Percentiles rank a stretch among this genome's conserved stretches.
These are phyloP conservation scores for Vigna radiata DNA, from an alignment of 306 rosid species.

Conservation along the genomic window DNA sequence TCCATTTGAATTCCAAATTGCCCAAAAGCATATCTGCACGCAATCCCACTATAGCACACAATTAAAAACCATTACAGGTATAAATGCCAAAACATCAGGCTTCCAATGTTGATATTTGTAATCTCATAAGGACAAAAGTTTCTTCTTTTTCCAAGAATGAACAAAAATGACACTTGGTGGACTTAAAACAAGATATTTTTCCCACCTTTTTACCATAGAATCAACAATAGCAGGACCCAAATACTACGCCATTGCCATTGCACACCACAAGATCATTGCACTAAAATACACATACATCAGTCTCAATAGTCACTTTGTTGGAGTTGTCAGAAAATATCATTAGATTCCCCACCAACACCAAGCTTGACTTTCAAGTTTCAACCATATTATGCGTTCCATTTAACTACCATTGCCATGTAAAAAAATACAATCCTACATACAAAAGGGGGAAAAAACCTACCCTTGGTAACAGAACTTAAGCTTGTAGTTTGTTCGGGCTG, in stretches of 20 bases:
- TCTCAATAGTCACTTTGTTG: conserved; percentile 16
- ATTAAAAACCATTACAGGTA: neutral
- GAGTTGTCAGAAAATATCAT: conserved; percentile 28
- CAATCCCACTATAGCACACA: neutral
- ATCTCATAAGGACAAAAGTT: neutral
- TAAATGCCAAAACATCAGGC: conserved; percentile 35
- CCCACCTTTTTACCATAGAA: conserved; percentile 7
- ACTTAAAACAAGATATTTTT: conserved; percentile 27
- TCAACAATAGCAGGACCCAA: neutral
- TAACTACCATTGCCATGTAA: neutral
- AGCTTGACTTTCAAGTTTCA: conserved; percentile 25
- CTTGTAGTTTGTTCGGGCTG: conserved; percentile 49
- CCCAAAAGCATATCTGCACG: neutral
- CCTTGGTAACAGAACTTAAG: conserved; percentile 56
- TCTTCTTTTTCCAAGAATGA: neutral
- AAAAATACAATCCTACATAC: conserved; percentile 25
- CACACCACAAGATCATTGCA: conserved; percentile 18
- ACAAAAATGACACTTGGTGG: conserved; percentile 11
- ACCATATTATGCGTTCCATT: conserved; percentile 9
- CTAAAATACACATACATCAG: neutral
- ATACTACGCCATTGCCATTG: neutral
- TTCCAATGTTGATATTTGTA: conserved; percentile 24
- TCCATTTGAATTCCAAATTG: neutral
- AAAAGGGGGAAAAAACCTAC: neutral
- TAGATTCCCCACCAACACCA: conserved; percentile 15